These are phyloP conservation scores for Candida schatavii DNA, from an alignment of 805 yeast genomes.

Conservation along the genomic window DNA sequence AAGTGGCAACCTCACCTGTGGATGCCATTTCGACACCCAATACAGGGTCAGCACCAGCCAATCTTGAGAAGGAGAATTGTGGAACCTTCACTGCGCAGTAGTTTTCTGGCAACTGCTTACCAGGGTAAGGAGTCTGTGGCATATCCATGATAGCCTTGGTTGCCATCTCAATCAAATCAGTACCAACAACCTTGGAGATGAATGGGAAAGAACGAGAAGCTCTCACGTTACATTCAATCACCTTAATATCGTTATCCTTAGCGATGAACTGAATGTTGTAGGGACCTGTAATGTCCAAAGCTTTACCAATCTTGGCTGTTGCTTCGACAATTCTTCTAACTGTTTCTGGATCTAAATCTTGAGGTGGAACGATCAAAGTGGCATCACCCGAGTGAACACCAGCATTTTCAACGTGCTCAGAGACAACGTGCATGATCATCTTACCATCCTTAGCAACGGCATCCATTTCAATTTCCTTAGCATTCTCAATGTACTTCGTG, in stretches of 20 bases:
- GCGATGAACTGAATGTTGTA: constrained; percentile 96
- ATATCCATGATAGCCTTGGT: constrained; percentile 91
- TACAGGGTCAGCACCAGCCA: constrained; percentile 97
- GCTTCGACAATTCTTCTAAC: constrained; percentile 90
- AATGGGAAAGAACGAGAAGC: constrained; percentile 99
- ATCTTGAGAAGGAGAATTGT: constrained; percentile 93
- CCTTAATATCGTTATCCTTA: constrained; percentile 92
- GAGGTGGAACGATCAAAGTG: constrained; percentile 94
- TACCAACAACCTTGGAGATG: constrained; percentile 95
- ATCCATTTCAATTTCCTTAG: constrained; percentile 98
- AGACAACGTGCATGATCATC: constrained; percentile 93
- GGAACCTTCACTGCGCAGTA: constrained; percentile 97
- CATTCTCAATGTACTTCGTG: constrained; percentile 93
- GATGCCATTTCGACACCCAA: constrained; percentile 99
- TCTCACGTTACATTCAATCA: constrained; percentile 96
- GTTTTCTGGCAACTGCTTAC: constrained; percentile 82
- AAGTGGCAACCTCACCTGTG: constrained; percentile 97
- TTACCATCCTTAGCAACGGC: constrained; percentile 96
- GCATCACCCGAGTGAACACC: constrained; percentile 99
- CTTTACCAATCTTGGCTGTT: constrained; percentile 93
- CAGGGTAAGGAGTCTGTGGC: constrained; percentile 88
- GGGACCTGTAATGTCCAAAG: constrained; percentile 95
- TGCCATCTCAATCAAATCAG: constrained; percentile 95
- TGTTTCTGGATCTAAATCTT: constrained; percentile 88
- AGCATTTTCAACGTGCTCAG: constrained; percentile 98